These are phyloP conservation scores for Solanum bukasovii DNA, from an alignment of 257 asterid species.

Conservation along the genomic window DNA sequence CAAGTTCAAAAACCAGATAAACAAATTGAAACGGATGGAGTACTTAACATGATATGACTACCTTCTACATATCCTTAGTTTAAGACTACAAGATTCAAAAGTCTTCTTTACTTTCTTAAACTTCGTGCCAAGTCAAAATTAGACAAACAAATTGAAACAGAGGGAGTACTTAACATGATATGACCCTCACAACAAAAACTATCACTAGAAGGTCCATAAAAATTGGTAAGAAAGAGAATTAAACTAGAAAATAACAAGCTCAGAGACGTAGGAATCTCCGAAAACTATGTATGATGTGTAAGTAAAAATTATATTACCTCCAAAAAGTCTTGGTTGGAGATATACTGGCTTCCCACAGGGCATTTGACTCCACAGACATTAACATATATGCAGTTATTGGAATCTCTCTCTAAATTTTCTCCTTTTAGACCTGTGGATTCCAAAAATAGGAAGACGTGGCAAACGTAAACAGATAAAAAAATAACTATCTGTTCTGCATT, in stretches of 20 bases:
- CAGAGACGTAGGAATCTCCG: not conserved
- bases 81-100: not conserved
- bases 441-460: not conserved
- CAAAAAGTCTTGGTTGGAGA: constrained; percentile 69
- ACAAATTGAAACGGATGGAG: too few relatives aligned
- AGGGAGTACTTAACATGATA: not conserved
- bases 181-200: not conserved
- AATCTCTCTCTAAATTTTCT: constrained; percentile 13
- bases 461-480: not conserved
- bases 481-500: not conserved
- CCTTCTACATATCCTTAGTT: not conserved
- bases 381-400: constrained; percentile 34
- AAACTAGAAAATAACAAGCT: not conserved
- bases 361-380: constrained; percentile 59
- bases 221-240: not conserved
- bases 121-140: too few relatives aligned
- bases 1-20: too few relatives aligned
- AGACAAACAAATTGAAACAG: not conserved
- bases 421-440: constrained; percentile 17
- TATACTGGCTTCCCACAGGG: constrained; percentile 47
- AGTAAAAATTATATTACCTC: constrained; percentile 39
- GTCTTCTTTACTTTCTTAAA: not conserved
- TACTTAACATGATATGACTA: not conserved
- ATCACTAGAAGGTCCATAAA: not conserved
- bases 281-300: not conserved